Conservation (phyloP, 1,284 basidiomycete genomes). For the Moesziomyces aphidis region DNA sequence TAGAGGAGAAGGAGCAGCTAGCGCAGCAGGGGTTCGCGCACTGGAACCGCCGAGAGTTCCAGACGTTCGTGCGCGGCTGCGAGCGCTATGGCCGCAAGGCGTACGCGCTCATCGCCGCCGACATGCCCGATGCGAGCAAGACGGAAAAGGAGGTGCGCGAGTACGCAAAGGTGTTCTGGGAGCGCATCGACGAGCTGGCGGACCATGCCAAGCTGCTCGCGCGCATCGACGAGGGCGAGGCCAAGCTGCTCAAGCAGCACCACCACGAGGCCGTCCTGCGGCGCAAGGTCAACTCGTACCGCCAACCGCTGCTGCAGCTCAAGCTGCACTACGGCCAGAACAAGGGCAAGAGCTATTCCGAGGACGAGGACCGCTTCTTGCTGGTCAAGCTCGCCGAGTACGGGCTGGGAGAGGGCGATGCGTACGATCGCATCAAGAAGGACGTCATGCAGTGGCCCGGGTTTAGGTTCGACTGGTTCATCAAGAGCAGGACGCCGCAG, state of each 20-base stretch:
- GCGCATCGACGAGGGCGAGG: constrained; percentile 65
- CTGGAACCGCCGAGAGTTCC: constrained; percentile 86
- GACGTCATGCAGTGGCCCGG: constrained; percentile 95
- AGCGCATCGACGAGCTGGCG: constrained; percentile 84
- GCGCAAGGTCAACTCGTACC: constrained; percentile 49
- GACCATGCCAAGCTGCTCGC: constrained; percentile 57
- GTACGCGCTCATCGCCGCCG: constrained; percentile 81
- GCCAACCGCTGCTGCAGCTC: constrained; percentile 57
- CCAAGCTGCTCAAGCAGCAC: constrained; percentile 58
- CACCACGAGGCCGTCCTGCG: constrained; percentile 56
- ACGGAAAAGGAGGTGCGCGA: constrained; percentile 80
- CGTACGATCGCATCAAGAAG: constrained; percentile 94
- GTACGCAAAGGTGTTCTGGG: constrained; percentile 89
- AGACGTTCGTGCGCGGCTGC: constrained; percentile 85
- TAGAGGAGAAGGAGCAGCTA: constrained; percentile 77
- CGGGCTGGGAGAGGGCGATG: constrained; percentile 89
- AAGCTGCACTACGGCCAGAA: constrained; percentile 63
- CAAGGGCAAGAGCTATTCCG: constrained; percentile 91
- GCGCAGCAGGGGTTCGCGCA: constrained; percentile 55
- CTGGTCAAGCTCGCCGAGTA: constrained; percentile 91
- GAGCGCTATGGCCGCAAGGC: constrained; percentile 88
- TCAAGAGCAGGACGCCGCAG: constrained; percentile 91
- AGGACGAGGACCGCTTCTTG: constrained; percentile 96
- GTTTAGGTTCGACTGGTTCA: constrained; percentile 96
- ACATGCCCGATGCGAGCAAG: constrained; percentile 77